Percentiles rank a stretch among this genome's conserved stretches.
phyloP scores from a whole-genome alignment of 2,329 filamentous ascomycete species.

The Cladosporium halotolerans region DNA sequence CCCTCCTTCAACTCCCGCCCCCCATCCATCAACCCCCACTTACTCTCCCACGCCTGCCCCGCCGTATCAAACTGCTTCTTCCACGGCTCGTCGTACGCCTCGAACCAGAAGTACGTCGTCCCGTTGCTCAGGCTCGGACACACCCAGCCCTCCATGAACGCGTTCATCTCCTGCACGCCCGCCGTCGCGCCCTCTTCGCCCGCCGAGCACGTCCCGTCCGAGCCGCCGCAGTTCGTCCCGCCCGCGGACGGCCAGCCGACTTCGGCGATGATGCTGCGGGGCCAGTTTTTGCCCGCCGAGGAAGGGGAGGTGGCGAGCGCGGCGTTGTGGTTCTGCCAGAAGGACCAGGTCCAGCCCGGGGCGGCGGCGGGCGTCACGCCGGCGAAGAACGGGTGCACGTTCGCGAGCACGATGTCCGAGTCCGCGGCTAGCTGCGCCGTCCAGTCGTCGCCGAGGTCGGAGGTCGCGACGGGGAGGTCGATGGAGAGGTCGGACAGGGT shows the following conservation, averaged over 20 bases:
- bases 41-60: constrained; percentile 72
- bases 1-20: constrained; percentile 77
- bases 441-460: constrained; percentile 88
- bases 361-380: constrained; percentile 64
- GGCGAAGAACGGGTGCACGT: constrained; percentile 93
- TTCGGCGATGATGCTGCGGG: constrained; percentile 63
- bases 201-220: constrained; percentile 45
- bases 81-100: constrained; percentile 95
- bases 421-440: constrained; percentile 58
- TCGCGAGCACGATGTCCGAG: constrained; percentile 89
- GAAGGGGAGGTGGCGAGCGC: constrained; percentile 52
- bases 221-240: constrained; percentile 67
- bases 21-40: constrained; percentile 88
- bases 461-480: constrained; percentile 73
- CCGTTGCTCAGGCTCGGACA: constrained; percentile 73
- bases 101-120: constrained; percentile 96
- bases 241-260: constrained; percentile 85
- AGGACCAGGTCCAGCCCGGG: constrained; percentile 72
- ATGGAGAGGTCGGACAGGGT: constrained; percentile 64
- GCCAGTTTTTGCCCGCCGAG: constrained; percentile 48
- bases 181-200: constrained; percentile 62
- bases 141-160: constrained; percentile 80
- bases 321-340: constrained; percentile 69
- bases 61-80: constrained; percentile 66
- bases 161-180: constrained; percentile 72